phyloP scores from a whole-genome alignment of 768 basidiomycete genomes.

The Calocera viscosa region DNA sequence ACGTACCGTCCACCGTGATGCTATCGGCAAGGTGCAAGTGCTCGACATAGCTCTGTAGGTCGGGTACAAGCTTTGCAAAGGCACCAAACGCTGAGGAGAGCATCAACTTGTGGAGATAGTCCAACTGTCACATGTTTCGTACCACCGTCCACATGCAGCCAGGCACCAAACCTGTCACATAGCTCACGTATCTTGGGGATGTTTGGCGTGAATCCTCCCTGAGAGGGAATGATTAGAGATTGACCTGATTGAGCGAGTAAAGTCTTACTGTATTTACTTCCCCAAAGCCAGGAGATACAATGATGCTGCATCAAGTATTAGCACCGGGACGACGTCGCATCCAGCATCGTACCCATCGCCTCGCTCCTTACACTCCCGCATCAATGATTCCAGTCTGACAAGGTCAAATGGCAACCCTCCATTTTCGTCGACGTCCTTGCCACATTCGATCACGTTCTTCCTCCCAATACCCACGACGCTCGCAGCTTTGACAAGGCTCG shows the following conservation, averaged over 20 bases:
- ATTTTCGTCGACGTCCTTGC: constrained; percentile 10
- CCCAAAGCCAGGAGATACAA: constrained; percentile 27
- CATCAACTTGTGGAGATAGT: not conserved
- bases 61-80: constrained; percentile 30
- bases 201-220: constrained; percentile 28
- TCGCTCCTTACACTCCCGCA: constrained; percentile 21
- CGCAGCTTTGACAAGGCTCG: constrained; percentile 32
- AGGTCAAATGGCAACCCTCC: constrained; percentile 28
- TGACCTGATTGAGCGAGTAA: not conserved
- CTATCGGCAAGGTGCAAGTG: constrained; percentile 31
- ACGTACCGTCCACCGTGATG: constrained; percentile 31
- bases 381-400: constrained; percentile 20
- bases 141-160: constrained; percentile 37
- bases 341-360: constrained; percentile 22
- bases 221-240: not conserved
- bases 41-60: constrained; percentile 21
- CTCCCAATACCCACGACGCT: constrained; percentile 31
- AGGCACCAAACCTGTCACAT: constrained; percentile 28
- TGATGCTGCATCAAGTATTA: not conserved
- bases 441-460: constrained; percentile 27
- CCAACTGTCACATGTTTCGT: constrained; percentile 7
- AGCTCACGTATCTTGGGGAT: constrained; percentile 25
- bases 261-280: constrained; percentile 33
- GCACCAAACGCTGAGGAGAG: constrained; percentile 31
- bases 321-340: not conserved